A percentile compares a stretch with the other conserved stretches of the same genome.
Evolutionary conservation across 2,329 filamentous ascomycete genomes (phyloP).

Genomic region (Trichoderma harzianum): DNA sequence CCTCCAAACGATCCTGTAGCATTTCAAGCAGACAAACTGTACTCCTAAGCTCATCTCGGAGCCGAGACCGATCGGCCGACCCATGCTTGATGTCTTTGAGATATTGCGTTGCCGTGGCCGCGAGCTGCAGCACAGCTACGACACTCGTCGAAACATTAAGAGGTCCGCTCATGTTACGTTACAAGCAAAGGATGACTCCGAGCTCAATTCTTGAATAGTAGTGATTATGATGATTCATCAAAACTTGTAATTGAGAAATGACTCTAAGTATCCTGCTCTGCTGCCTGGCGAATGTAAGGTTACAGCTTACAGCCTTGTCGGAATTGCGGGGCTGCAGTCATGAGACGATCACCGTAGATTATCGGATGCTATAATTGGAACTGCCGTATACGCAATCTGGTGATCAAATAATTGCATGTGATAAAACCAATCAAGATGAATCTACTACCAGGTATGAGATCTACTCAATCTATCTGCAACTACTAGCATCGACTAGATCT

Average conservation of each 20-base stretch:
- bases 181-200: neutral
- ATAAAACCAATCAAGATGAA: neutral
- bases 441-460: neutral
- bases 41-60: constrained; percentile 14
- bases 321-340: neutral
- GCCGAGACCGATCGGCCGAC: constrained; percentile 8
- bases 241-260: neutral
- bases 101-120: neutral
- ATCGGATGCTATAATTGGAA: neutral
- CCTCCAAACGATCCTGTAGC: constrained; percentile 14
- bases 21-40: constrained; percentile 14
- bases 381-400: neutral
- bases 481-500: neutral
- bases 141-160: neutral
- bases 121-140: constrained; percentile 7
- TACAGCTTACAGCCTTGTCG: neutral
- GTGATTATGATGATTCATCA: neutral
- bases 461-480: neutral
- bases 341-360: neutral
- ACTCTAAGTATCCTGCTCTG: neutral
- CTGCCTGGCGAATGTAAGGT: too few relatives aligned
- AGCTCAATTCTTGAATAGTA: neutral
- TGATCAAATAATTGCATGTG: neutral
- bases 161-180: neutral
- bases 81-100: constrained; percentile 14